Conservation (phyloP, 2,329 filamentous ascomycete species). For the Pyrenochaeta sp. region DNA sequence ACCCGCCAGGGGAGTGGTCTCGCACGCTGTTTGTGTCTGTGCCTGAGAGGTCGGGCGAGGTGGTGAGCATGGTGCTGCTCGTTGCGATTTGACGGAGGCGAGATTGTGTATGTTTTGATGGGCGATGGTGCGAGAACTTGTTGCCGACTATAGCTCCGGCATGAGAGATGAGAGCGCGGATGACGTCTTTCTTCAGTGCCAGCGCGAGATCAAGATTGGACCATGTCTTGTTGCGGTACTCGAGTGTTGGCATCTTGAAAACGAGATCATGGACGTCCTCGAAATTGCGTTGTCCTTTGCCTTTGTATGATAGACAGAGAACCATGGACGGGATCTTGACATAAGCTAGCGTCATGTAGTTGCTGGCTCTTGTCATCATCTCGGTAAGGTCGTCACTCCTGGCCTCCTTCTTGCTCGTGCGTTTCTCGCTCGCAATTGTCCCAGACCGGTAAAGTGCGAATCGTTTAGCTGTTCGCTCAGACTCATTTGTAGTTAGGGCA, state of each 20-base stretch:
- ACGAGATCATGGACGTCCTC: conserved; percentile 98
- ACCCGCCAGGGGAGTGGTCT: conserved; percentile 42
- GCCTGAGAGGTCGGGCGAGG: conserved; percentile 41
- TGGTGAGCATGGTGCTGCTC: conserved; percentile 68
- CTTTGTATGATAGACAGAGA: conserved; percentile 94
- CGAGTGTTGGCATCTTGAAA: conserved; percentile 90
- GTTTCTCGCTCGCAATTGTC: conserved; percentile 54
- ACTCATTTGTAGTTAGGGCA: conserved; percentile 32
- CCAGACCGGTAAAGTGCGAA: conserved; percentile 50
- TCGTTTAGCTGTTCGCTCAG: conserved; percentile 46
- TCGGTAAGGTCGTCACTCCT: conserved; percentile 89
- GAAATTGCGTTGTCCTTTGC: conserved; percentile 91
- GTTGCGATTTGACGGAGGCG: conserved; percentile 85
- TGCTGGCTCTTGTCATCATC: conserved; percentile 94
- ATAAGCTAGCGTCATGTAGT: conserved; percentile 96
- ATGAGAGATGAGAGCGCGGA: conserved; percentile 92
- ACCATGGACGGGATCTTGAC: conserved; percentile 96
- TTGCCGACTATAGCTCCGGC: conserved; percentile 97
- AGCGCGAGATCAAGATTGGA: conserved; percentile 94
- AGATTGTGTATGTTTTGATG: conserved; percentile 78
- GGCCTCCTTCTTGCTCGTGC: conserved; percentile 61
- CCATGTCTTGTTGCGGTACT: conserved; percentile 99
- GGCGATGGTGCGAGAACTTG: conserved; percentile 90
- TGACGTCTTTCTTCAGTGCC: conserved; percentile 91
- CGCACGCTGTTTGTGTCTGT: conserved; percentile 39